Base-by-base conservation (phyloP, 2,329 filamentous ascomycete genomes). In the Xylariomycetidae sp. region DNA sequence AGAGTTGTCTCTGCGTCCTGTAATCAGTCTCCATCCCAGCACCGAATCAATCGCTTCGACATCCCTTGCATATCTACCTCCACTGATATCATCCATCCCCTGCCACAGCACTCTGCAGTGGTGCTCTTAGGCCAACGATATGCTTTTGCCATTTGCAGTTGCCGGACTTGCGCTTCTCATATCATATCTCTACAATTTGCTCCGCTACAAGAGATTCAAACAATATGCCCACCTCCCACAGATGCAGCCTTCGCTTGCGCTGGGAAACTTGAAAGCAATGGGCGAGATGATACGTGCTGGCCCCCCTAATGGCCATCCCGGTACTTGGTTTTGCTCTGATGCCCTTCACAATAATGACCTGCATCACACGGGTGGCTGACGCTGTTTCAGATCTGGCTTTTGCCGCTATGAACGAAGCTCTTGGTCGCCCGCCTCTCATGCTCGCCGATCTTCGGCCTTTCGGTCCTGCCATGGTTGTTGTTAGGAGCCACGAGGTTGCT, bases 381-480 rank as follows among this genome's bases (percentile, higher is more conserved):
- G 22, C 22, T 28, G 14, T 17, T 19, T 17, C n/a, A 39, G 32
- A 42, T 34, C 19, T 36, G 2, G 24, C 28, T 17, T 47, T 56
- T 6, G 25, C 25, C 3, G 39, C 44, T 13, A 58, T 62, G 35
- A 34, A 38, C 10, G 44, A 56, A 20, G 37, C 42, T 2, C 31
- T 57, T n/a, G 56, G 54, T 1, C 49, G 48, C 4, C 60, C 61
- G 4, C 48, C 57, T 1, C 16, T 60, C 16, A 45, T 60, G 31
- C 18, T 60, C 0, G 16, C 59, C 10, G 60, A 64, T 27, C 35
- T 59, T 12, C 51, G 59, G 5, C 61, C 61, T 2, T 29, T 56
- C 9, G 37, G 33, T 12, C 53, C 44, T 13, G 50, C 59, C 6
- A 48, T 65, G 41, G 40, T 50, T 10, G 19, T 61, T 12, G 36